Base-by-base conservation (phyloP, 139 green algal genomes). In the Coccomyxa sp. region DNA sequence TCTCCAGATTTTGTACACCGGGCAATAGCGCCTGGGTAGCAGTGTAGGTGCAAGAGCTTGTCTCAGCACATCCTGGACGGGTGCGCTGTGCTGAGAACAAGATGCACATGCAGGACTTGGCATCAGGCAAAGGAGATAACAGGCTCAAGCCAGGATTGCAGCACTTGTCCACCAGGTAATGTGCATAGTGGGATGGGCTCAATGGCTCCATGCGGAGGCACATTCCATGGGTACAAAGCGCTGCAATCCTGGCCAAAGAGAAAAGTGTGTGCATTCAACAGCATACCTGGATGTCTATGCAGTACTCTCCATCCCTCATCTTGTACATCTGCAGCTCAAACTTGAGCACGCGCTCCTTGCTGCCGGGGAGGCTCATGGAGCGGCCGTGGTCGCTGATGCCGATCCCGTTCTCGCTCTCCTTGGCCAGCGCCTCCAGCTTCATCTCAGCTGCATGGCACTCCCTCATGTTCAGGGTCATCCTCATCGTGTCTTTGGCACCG, bases 281-380 rank as follows among this genome's bases (percentile, higher is more conserved):
- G 33, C 74, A 39, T 9, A 80, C 80, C 89, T 99, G 96, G 34
- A 99, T 79, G 85, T 99, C 96, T 0, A 99, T 82, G 8, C 94
- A 75, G 82, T 98, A 99, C 82, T 98, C 93, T 16, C 96, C 93
- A 35, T 99, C 95, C 50, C 92, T 83, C 39, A 96, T 74, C 73
- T 96, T 96, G 88, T 99, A 99, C 83, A 99, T 86, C 89, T 98
- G 95, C 31, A 91, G 79, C 87, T 98, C 95, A 80, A 98, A 97
- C 81, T 97, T 97, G 50, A 96, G 78, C 58, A 85, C 74, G 31
- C 55, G 78, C 79, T 78, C 36, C 64, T 22, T 71, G 64, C 64
- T 36, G 64, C 64, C 64, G 7, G 29, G 29, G 24, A 34, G 29
- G 64, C 64, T 41, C 27, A 50, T 50, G 37, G 31, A 8, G 79